phyloP scores from a whole-genome alignment of 768 basidiomycete species.

The Brasilioporus rufonigricans region DNA sequence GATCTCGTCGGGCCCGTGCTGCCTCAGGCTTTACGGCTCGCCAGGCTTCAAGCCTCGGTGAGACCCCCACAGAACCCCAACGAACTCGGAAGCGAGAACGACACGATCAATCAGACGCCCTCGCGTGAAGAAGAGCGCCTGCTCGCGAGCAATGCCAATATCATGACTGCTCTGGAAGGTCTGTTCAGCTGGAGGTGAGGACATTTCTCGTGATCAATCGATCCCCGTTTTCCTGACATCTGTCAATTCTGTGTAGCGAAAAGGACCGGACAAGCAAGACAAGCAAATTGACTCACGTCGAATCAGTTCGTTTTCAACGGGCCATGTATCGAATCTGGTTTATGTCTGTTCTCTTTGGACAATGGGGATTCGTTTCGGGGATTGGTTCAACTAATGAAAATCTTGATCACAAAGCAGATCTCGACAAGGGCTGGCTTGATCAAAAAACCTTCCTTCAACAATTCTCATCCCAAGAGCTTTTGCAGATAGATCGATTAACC shows the following conservation, averaged over 20 bases:
- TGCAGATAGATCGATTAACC: no score
- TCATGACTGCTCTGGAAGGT: conserved; percentile 31
- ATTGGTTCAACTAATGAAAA: background rate
- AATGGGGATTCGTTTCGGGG: background rate
- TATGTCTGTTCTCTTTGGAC: conserved; percentile 12
- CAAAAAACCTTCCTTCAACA: background rate
- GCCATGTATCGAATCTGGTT: conserved; percentile 32
- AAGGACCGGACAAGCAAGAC: conserved; percentile 32
- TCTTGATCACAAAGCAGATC: background rate
- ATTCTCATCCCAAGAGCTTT: conserved; percentile 3
- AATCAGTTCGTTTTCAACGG: conserved; percentile 31
- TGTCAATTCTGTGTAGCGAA: background rate
- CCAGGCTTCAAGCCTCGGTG: background rate
- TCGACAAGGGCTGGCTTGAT: background rate
- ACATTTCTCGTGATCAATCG: background rate
- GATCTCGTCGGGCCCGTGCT: conserved; percentile 30
- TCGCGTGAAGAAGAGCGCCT: conserved; percentile 21
- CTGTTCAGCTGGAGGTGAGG: conserved; percentile 41
- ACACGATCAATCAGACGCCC: conserved; percentile 15
- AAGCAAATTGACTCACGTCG: conserved; percentile 29
- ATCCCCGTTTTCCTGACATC: background rate
- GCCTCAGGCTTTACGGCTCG: conserved; percentile 24
- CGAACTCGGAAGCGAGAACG: conserved; percentile 6
- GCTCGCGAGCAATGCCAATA: conserved; percentile 22
- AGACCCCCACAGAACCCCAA: background rate